Conservation (phyloP, 1,284 basidiomycete species). For the Puccinia horiana region DNA sequence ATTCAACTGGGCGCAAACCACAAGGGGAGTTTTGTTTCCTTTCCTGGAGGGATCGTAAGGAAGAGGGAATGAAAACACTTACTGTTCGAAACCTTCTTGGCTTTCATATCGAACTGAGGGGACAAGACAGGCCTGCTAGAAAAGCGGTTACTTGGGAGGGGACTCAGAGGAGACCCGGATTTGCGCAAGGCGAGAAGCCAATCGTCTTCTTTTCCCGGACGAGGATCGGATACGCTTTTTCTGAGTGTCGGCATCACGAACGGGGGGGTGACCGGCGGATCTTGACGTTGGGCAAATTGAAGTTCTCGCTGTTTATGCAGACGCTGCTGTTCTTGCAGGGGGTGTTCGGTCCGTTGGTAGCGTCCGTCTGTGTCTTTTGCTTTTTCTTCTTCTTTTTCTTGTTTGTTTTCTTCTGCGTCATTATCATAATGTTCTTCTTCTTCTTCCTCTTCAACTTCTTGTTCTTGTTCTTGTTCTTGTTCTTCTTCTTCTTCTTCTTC, state of each 20-base stretch:
- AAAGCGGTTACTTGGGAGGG: neutral
- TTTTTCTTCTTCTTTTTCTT: too few species aligned
- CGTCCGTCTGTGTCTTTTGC: too few species aligned
- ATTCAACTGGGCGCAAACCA: too few species aligned
- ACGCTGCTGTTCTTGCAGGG: neutral
- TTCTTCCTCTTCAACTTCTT: too few species aligned
- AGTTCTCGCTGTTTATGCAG: neutral
- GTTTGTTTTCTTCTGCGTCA: too few species aligned
- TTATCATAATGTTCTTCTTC: too few species aligned
- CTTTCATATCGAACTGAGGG: slow-evolving; percentile 22
- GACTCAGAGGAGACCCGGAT: neutral
- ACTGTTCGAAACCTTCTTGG: slow-evolving; percentile 29
- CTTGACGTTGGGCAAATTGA: neutral
- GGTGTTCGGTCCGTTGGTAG: neutral
- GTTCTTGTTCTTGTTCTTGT: too few species aligned
- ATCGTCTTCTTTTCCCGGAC: neutral
- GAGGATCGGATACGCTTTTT: neutral
- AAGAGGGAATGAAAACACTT: neutral
- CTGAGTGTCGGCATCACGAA: neutral
- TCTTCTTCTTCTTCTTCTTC: too few species aligned
- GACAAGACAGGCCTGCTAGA: neutral
- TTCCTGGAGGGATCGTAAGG: neutral
- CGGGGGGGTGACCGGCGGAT: neutral
- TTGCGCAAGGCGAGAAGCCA: neutral
- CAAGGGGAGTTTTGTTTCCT: neutral